These are phyloP conservation scores for Botryotinia globosa DNA, from an alignment of 2,329 filamentous ascomycete species.

Conservation along the genomic window DNA sequence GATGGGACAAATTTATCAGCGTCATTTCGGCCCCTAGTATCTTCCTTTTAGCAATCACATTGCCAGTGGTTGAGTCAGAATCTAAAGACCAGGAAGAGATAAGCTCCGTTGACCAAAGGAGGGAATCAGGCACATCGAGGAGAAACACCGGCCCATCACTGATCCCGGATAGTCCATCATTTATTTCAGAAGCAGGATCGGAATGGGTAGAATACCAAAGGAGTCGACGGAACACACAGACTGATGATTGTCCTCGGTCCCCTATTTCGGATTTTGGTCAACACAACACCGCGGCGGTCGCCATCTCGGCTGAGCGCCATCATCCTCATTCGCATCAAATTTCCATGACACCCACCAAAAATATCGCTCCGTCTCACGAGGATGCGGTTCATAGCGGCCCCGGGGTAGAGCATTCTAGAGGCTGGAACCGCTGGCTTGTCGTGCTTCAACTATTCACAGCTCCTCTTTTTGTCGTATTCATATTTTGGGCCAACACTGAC, in stretches of 20 bases:
- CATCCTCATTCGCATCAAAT: slow-evolving; percentile 27
- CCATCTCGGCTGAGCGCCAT: slow-evolving; percentile 35
- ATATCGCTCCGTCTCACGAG: slow-evolving; percentile 19
- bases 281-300: slow-evolving; percentile 39
- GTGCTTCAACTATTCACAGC: slow-evolving; percentile 82
- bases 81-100: slow-evolving; percentile 47
- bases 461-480: slow-evolving; percentile 75
- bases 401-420: slow-evolving; percentile 23
- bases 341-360: slow-evolving; percentile 21
- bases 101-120: slow-evolving; percentile 23
- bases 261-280: slow-evolving; percentile 32
- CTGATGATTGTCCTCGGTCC: slow-evolving; percentile 29
- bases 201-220: slow-evolving; percentile 61
- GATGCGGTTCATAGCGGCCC: slow-evolving; percentile 17
- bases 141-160: slow-evolving; percentile 29
- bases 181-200: slow-evolving; percentile 41
- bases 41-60: slow-evolving; percentile 81
- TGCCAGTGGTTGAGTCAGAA: slow-evolving; percentile 82
- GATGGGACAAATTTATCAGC: slow-evolving; percentile 81
- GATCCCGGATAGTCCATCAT: slow-evolving; percentile 32
- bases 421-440: slow-evolving; percentile 92
- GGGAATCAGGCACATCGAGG: slow-evolving; percentile 33
- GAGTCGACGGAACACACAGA: slow-evolving; percentile 45
- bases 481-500: slow-evolving; percentile 68
- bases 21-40: slow-evolving; percentile 85